phyloP scores from a whole-genome alignment of 148 eudicot genomes.

The Rhododendron williamsianum region DNA sequence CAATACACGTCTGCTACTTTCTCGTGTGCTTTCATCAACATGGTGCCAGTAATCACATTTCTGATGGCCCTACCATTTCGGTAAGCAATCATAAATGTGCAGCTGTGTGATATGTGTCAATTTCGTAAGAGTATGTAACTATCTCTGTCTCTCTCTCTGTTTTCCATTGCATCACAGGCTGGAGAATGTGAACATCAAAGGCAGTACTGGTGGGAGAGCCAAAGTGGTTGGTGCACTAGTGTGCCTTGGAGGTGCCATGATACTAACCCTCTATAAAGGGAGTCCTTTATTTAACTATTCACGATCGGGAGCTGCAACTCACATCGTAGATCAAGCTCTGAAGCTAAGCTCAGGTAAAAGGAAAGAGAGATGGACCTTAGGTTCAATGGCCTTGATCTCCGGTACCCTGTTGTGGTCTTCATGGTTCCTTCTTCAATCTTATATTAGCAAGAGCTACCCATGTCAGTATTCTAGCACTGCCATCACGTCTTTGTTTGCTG shows the following conservation, averaged over 20 bases:
- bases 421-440: conserved; percentile 30
- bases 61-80: conserved; percentile 28
- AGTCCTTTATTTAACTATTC: conserved; percentile 20
- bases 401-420: conserved; percentile 29
- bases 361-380: conserved; percentile 22
- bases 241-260: conserved; percentile 31
- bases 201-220: conserved; percentile 23
- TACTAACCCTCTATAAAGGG: conserved; percentile 29
- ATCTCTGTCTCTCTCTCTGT: not conserved
- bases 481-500: conserved; percentile 24
- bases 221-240: conserved; percentile 28
- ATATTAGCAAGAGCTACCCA: conserved; percentile 27
- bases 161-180: conserved; percentile 12
- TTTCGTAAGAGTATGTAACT: not conserved
- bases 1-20: conserved; percentile 34
- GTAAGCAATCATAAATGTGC: conserved; percentile 3
- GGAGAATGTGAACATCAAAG: conserved; percentile 19
- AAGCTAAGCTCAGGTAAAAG: not conserved
- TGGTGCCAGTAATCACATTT: conserved; percentile 31
- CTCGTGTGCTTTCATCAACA: conserved; percentile 30
- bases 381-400: conserved; percentile 17
- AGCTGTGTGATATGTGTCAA: not conserved
- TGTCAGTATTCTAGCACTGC: conserved; percentile 32
- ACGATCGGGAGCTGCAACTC: not conserved
- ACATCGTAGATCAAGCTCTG: not conserved